Conservation (phyloP, 495 filamentous ascomycete genomes). For the Aspergillus hancockii region DNA sequence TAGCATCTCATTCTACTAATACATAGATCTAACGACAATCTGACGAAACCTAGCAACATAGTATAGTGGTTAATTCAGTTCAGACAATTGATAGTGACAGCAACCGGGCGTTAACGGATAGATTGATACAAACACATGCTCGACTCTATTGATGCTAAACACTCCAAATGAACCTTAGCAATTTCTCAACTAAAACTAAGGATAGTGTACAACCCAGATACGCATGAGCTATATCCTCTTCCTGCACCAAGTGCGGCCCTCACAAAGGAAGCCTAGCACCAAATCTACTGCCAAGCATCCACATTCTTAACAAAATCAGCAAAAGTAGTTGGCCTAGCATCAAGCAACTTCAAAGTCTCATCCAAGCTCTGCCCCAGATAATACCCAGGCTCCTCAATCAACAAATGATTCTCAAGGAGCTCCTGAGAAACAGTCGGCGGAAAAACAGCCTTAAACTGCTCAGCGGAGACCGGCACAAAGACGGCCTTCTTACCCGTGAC, state of each 20-base stretch:
- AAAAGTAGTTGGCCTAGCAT: constrained; percentile 17
- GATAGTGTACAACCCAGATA: background rate
- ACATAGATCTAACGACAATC: background rate
- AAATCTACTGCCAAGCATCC: constrained; percentile 8
- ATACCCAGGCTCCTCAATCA: constrained; percentile 53
- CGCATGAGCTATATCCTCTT: background rate
- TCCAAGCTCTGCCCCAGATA: constrained; percentile 42
- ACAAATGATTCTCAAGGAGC: constrained; percentile 53
- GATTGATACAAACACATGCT: background rate
- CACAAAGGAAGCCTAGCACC: background rate
- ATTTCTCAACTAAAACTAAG: too few relatives aligned
- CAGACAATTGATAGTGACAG: background rate
- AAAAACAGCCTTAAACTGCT: constrained; percentile 43
- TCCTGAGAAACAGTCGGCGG: constrained; percentile 46
- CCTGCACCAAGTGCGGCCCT: background rate
- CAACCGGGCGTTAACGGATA: background rate
- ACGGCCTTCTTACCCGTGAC: constrained; percentile 49
- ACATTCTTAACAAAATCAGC: constrained; percentile 20
- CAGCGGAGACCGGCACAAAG: constrained; percentile 44
- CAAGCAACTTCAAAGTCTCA: constrained; percentile 19
- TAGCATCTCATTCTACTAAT: constrained; percentile 1
- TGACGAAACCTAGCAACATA: background rate
- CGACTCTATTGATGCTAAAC: background rate
- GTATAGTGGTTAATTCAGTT: background rate
- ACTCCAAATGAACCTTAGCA: too few relatives aligned